Percentiles rank a stretch among this genome's conserved stretches.
Conservation (phyloP, 768 basidiomycete genomes). For the Rhodotorula toruloides region DNA sequence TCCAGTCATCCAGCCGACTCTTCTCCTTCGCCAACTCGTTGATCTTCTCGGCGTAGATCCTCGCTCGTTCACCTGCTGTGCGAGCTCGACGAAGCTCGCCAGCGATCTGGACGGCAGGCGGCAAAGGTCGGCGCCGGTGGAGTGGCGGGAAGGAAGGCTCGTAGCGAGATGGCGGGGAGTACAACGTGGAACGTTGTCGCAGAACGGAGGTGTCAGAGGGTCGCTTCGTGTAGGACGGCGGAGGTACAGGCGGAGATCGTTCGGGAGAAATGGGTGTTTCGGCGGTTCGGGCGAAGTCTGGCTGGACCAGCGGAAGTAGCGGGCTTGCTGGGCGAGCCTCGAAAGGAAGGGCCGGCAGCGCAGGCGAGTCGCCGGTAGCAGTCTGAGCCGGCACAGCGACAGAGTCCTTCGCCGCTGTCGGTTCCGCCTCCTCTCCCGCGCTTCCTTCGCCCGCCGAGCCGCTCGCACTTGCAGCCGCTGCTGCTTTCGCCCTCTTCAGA, state of each 20-base stretch:
- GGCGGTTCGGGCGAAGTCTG: neutral
- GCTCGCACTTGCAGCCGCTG: neutral
- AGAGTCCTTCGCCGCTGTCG: too few relatives aligned
- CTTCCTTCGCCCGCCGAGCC: too few relatives aligned
- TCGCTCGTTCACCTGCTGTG: constrained; percentile 62
- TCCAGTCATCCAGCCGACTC: constrained; percentile 74
- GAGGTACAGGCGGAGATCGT: neutral
- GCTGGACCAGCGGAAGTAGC: too few relatives aligned
- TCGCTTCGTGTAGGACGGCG: neutral
- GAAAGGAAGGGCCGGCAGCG: neutral
- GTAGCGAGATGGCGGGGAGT: neutral
- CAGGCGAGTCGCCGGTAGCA: neutral
- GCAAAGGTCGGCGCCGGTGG: constrained; percentile 51
- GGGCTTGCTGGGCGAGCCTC: too few relatives aligned
- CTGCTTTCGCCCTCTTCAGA: constrained; percentile 11
- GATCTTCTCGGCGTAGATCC: constrained; percentile 72
- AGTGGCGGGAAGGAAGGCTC: constrained; percentile 28
- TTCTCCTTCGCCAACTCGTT: constrained; percentile 71
- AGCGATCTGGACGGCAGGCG: constrained; percentile 51
- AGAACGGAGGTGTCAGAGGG: constrained; percentile 1
- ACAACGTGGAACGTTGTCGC: neutral
- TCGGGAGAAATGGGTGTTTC: neutral
- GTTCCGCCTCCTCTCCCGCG: too few relatives aligned
- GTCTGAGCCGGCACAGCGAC: too few relatives aligned
- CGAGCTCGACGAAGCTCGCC: constrained; percentile 57